A percentile compares a stretch with the other conserved stretches of the same genome.
Conservation (phyloP, 148 eudicot genomes). For the Rheum nobile region DNA sequence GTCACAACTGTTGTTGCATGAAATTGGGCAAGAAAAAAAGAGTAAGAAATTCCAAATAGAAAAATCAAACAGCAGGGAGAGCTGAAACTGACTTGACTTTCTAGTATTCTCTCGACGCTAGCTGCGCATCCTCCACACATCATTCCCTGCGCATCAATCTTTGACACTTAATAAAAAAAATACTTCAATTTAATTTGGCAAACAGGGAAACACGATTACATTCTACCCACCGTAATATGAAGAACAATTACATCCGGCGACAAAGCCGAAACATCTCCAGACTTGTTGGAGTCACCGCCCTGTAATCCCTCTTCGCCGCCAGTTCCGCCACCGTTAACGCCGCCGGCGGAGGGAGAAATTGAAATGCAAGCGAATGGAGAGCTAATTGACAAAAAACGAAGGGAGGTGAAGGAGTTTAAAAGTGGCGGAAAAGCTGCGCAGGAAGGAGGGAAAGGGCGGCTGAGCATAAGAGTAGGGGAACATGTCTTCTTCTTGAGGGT, state of each 20-base stretch:
- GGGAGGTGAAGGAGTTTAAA: conserved; percentile 6
- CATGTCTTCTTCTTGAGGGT: conserved; percentile 26
- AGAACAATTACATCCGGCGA: conserved; percentile 72
- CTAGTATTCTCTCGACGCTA: conserved; percentile 85
- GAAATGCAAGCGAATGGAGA: conserved; percentile 24
- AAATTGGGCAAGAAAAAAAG: too few species aligned
- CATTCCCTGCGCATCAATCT: conserved; percentile 57
- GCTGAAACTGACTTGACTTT: conserved; percentile 57
- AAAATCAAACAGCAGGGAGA: not conserved
- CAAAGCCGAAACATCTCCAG: conserved; percentile 33
- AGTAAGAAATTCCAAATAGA: too few species aligned
- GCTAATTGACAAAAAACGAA: conserved; percentile 14
- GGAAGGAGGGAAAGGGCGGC: conserved; percentile 16
- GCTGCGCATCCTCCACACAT: conserved; percentile 91
- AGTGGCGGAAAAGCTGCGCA: conserved; percentile 20
- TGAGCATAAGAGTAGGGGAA: conserved; percentile 11
- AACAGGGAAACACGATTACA: not conserved
- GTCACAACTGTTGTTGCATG: too few species aligned
- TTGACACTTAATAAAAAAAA: too few species aligned
- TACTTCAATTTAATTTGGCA: not conserved
- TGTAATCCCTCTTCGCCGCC: conserved; percentile 42
- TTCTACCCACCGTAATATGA: conserved; percentile 37
- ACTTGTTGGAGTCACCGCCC: conserved; percentile 29
- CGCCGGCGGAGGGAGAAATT: conserved; percentile 34
- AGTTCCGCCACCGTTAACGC: conserved; percentile 40